Conservation (phyloP, 2,329 filamentous ascomycete genomes). For the Colletotrichum sp. region DNA sequence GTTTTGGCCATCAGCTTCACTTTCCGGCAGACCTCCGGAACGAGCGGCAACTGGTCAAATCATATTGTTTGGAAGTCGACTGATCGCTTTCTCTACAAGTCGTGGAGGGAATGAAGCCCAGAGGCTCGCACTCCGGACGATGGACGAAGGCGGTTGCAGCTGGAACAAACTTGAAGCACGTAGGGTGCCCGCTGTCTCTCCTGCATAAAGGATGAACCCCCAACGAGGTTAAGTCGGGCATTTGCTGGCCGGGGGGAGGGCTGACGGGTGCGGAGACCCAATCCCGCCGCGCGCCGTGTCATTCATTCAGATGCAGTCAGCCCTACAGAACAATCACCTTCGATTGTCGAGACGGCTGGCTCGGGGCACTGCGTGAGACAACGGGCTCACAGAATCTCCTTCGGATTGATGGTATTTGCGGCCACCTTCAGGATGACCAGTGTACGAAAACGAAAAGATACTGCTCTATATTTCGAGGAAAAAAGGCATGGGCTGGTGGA, state of each 20-base stretch:
- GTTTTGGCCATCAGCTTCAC: neutral
- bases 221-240: neutral
- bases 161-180: slow-evolving; percentile 16
- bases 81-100: neutral
- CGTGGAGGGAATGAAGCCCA: neutral
- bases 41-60: neutral
- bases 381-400: neutral
- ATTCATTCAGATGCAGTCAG: slow-evolving; percentile 9
- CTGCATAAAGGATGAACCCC: slow-evolving; percentile 2
- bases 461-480: neutral
- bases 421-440: neutral
- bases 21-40: neutral
- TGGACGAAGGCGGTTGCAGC: neutral
- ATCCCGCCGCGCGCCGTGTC: neutral
- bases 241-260: neutral
- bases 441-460: neutral
- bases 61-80: neutral
- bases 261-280: slow-evolving; percentile 6
- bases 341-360: neutral
- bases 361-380: neutral
- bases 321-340: neutral
- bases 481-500: neutral
- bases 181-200: neutral
- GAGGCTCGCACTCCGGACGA: neutral
- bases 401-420: neutral